These are phyloP conservation scores for Exobasidium rhododendri DNA, from an alignment of 1,284 basidiomycete genomes.

Conservation along the genomic window DNA sequence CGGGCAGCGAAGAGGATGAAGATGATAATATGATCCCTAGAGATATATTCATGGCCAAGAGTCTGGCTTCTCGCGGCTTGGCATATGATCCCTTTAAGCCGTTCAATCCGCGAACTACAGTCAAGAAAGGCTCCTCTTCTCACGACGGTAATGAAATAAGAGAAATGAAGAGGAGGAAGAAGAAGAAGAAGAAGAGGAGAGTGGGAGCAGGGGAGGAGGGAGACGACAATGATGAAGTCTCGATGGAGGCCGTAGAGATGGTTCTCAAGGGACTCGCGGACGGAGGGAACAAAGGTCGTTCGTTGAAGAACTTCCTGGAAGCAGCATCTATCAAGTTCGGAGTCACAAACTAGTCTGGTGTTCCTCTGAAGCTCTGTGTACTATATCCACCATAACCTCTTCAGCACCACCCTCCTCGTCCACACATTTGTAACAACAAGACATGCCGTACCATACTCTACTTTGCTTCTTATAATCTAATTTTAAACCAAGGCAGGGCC, in stretches of 20 bases:
- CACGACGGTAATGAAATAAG: too few species aligned
- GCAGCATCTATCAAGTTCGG: not conserved
- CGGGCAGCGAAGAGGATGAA: not conserved
- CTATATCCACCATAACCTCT: too few species aligned
- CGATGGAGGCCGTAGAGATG: not conserved
- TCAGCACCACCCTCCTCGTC: too few species aligned
- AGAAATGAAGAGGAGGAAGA: too few species aligned
- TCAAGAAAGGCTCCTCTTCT: too few species aligned
- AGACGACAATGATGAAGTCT: not conserved
- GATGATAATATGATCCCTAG: not conserved
- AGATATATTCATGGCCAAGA: not conserved
- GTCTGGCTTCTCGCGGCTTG: not conserved
- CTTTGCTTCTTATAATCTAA: too few species aligned
- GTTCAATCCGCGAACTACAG: not conserved
- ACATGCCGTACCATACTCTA: too few species aligned
- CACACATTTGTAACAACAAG: too few species aligned
- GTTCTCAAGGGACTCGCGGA: not conserved
- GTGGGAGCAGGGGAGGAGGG: not conserved
- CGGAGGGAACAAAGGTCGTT: not conserved
- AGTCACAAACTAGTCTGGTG: too few species aligned
- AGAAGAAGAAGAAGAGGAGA: too few species aligned
- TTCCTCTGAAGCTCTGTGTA: too few species aligned
- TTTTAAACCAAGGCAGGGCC: too few species aligned
- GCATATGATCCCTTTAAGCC: slow-evolving; percentile 4
- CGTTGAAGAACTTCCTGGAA: not conserved